Evolutionary conservation across 805 yeast species (phyloP).

Genomic region (Jamesozyma gamospora): DNA sequence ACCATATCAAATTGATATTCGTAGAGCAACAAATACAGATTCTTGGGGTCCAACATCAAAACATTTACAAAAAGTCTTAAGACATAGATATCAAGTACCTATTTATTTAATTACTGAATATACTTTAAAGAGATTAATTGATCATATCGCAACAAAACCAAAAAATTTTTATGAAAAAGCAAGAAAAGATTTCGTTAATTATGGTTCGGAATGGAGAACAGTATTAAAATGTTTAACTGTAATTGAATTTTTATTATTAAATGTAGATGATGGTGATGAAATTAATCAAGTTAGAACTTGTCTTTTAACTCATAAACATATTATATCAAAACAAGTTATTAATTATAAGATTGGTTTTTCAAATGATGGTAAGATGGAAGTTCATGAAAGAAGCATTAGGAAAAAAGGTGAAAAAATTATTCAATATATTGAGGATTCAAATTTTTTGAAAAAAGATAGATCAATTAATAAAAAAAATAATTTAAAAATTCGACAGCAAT

Average conservation of each 20-base stretch:
- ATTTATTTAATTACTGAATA: conserved; percentile 28
- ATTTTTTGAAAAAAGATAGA: conserved; percentile 25
- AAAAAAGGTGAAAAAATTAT: conserved; percentile 27
- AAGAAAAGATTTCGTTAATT: conserved; percentile 32
- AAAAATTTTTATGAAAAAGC: conserved; percentile 32
- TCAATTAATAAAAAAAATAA: conserved; percentile 22
- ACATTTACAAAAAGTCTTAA: conserved; percentile 31
- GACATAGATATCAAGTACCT: conserved; percentile 25
- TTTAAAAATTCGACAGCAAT: conserved; percentile 23
- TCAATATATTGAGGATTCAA: conserved; percentile 23
- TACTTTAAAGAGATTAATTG: conserved; percentile 28
- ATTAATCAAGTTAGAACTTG: conserved; percentile 25
- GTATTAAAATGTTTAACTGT: conserved; percentile 31
- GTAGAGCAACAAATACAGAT: conserved; percentile 42
- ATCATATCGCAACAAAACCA: conserved; percentile 30
- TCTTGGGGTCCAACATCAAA: conserved; percentile 44
- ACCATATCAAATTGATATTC: conserved; percentile 31
- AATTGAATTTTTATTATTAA: conserved; percentile 27
- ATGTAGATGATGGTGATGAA: conserved; percentile 27
- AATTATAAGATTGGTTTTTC: conserved; percentile 26
- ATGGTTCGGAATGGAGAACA: conserved; percentile 34
- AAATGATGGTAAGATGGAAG: conserved; percentile 31
- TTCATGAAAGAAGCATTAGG: conserved; percentile 30
- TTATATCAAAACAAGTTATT: conserved; percentile 23
- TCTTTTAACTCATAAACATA: conserved; percentile 26